Evolutionary conservation across 1,139 yeast species (phyloP).

Genomic region (Pichia cactophila): DNA sequence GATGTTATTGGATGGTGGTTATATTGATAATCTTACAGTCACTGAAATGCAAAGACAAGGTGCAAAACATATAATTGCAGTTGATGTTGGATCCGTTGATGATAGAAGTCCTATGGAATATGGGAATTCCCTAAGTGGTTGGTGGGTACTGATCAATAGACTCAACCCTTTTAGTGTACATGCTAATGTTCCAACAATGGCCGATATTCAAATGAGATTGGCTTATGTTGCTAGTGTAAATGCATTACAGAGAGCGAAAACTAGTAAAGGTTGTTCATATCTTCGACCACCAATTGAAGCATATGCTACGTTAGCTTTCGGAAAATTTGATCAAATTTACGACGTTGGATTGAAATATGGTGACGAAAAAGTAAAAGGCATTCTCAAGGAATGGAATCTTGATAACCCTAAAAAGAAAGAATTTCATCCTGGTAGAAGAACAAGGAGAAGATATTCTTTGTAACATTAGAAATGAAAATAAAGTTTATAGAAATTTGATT

Average conservation of each 20-base stretch:
- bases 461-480: constrained; percentile 16
- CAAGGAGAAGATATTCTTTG: constrained; percentile 59
- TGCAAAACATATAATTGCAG: constrained; percentile 81
- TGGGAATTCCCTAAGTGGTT: constrained; percentile 89
- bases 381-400: constrained; percentile 39
- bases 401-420: constrained; percentile 33
- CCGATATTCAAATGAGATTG: constrained; percentile 86
- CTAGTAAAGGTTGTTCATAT: constrained; percentile 80
- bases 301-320: constrained; percentile 88
- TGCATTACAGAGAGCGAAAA: constrained; percentile 82
- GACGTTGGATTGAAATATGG: constrained; percentile 77
- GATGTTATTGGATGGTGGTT: constrained; percentile 94
- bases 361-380: constrained; percentile 44
- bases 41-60: constrained; percentile 85
- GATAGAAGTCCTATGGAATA: constrained; percentile 85
- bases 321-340: constrained; percentile 83
- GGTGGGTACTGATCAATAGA: constrained; percentile 83
- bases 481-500: too few species aligned
- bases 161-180: constrained; percentile 86
- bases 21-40: constrained; percentile 88
- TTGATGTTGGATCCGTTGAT: constrained; percentile 95
- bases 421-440: constrained; percentile 22
- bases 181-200: constrained; percentile 89
- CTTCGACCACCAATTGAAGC: constrained; percentile 90
- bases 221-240: constrained; percentile 95